Evolutionary conservation across 2,329 filamentous ascomycete species (phyloP).

Genomic region (Colletotrichum trifolii): DNA sequence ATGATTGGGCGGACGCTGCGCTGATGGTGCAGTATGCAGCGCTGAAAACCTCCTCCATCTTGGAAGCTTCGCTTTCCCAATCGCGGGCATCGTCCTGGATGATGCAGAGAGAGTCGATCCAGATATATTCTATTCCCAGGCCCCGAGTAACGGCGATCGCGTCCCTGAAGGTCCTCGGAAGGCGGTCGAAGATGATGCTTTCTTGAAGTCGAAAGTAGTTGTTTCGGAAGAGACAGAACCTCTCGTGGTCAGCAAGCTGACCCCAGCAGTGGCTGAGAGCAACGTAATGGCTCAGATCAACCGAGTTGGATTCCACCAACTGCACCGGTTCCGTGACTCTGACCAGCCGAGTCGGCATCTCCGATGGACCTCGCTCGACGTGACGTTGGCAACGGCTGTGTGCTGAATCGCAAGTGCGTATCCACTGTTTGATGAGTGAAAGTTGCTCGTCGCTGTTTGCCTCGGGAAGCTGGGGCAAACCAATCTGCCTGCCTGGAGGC

Average conservation of each 20-base stretch:
- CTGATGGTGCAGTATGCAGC: slow-evolving; percentile 21
- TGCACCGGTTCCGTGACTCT: slow-evolving; percentile 1
- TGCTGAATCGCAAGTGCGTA: slow-evolving; percentile 5
- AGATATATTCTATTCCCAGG: slow-evolving; percentile 37
- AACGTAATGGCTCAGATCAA: slow-evolving; percentile 1
- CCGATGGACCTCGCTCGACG: background rate
- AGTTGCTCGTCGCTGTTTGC: slow-evolving; percentile 9
- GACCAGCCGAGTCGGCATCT: slow-evolving; percentile 18
- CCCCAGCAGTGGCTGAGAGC: slow-evolving; percentile 42
- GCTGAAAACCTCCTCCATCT: slow-evolving; percentile 34
- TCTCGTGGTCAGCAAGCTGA: background rate
- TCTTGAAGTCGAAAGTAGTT: background rate
- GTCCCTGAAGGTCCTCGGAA: slow-evolving; percentile 37
- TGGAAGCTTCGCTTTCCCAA: slow-evolving; percentile 33
- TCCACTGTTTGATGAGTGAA: slow-evolving; percentile 17
- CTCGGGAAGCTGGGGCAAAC: background rate
- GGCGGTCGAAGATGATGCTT: slow-evolving; percentile 1
- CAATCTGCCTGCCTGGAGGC: background rate
- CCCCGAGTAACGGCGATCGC: slow-evolving; percentile 30
- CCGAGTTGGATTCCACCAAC: background rate
- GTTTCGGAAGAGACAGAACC: background rate
- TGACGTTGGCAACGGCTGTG: slow-evolving; percentile 3
- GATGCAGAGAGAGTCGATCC: slow-evolving; percentile 39
- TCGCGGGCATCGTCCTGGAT: slow-evolving; percentile 38
- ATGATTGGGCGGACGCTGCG: slow-evolving; percentile 14